Evolutionary conservation across 257 asterid species (phyloP).

Genomic region (Agastache rugosa): DNA sequence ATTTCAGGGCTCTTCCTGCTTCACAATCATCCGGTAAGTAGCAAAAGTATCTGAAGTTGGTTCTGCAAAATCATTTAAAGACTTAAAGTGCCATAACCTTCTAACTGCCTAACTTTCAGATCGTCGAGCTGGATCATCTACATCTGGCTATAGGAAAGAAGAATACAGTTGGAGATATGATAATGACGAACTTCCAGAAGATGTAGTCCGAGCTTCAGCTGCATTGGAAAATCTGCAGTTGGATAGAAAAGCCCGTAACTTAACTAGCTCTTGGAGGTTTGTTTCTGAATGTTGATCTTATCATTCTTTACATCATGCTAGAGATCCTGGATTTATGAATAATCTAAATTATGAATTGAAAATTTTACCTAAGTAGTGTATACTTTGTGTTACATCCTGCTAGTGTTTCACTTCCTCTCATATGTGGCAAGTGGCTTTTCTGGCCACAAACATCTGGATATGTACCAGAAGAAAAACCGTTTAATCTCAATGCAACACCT

Average conservation of each 20-base stretch:
- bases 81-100: neutral
- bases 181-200: conserved; percentile 75
- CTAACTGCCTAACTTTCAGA: conserved; percentile 54
- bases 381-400: neutral
- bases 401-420: neutral
- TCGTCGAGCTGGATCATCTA: conserved; percentile 85
- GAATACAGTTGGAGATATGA: conserved; percentile 91
- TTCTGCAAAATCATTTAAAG: conserved; percentile 5
- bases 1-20: conserved; percentile 76
- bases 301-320: conserved; percentile 18
- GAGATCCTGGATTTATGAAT: neutral
- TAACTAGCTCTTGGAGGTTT: conserved; percentile 90
- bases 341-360: neutral
- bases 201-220: conserved; percentile 78
- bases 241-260: conserved; percentile 89
- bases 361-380: neutral
- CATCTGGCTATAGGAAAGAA: conserved; percentile 87
- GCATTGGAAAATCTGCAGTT: conserved; percentile 95
- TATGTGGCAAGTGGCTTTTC: neutral
- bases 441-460: neutral
- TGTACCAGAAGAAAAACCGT: too few species aligned
- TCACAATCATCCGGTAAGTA: conserved; percentile 83
- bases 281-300: conserved; percentile 36
- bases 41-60: conserved; percentile 29
- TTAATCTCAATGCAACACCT: too few species aligned